phyloP scores from a whole-genome alignment of 164 flowering plant species.

The Sedum album region DNA sequence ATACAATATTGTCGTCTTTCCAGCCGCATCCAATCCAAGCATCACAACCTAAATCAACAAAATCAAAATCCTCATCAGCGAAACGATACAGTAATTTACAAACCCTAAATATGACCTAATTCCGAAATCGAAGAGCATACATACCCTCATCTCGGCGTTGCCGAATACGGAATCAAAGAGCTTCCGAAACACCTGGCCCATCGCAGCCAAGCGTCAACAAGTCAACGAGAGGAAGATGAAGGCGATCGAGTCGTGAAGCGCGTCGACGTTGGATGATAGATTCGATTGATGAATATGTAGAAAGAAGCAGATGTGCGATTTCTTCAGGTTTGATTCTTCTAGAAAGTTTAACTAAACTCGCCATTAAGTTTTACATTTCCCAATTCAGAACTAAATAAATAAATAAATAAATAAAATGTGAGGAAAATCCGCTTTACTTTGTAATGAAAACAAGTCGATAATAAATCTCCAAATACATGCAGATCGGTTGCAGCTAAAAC shows the following conservation, averaged over 20 bases:
- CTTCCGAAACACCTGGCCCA: slow-evolving; percentile 97
- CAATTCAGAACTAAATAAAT: no score
- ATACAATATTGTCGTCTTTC: slow-evolving; percentile 93
- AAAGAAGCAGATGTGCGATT: no score
- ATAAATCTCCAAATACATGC: no score
- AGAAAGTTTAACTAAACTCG: not conserved
- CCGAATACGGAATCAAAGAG: slow-evolving; percentile 96
- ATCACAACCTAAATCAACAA: slow-evolving; percentile 72
- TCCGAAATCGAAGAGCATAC: not conserved
- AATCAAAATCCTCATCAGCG: slow-evolving; percentile 7
- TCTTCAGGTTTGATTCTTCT: not conserved
- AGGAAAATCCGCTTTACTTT: no score
- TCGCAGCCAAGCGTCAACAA: slow-evolving; percentile 10
- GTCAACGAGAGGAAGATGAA: no score
- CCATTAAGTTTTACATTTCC: no score
- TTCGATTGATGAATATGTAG: not conserved
- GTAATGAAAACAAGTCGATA: no score
- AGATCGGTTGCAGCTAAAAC: no score
- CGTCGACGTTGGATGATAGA: not conserved
- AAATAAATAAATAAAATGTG: no score
- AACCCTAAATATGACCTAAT: not conserved
- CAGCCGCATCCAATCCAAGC: slow-evolving; percentile 99
- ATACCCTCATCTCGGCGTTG: slow-evolving; percentile 88
- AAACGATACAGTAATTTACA: not conserved
- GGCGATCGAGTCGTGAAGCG: no score